phyloP scores from a whole-genome alignment of 129 eudicot genomes.

The Chrysanthemum lavandulifolium region DNA sequence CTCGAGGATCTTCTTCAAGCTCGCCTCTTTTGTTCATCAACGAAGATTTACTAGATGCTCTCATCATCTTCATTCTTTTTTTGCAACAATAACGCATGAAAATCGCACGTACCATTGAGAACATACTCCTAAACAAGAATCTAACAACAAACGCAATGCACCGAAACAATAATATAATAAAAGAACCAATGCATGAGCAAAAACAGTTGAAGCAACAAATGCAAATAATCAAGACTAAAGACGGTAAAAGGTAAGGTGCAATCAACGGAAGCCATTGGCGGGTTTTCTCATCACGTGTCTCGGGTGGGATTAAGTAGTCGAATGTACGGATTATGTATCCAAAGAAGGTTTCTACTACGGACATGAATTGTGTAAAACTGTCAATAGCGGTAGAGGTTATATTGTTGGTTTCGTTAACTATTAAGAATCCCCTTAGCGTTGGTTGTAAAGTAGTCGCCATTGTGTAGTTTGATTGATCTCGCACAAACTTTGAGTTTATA shows the following conservation, averaged over 20 bases:
- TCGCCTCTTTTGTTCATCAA: not conserved
- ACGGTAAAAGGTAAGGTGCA: not conserved
- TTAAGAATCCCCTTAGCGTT: conserved; percentile 12
- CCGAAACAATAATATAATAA: not conserved
- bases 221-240: not conserved
- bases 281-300: conserved; percentile 1
- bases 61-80: not conserved
- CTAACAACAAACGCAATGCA: not conserved
- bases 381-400: not conserved
- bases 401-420: not conserved
- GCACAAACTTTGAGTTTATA: not conserved
- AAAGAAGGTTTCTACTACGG: not conserved
- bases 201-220: conserved; percentile 3
- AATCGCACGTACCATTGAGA: not conserved
- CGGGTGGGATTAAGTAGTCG: conserved; percentile 5
- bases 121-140: not conserved
- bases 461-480: not conserved
- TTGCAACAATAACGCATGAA: not conserved
- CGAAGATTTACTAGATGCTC: not conserved
- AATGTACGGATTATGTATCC: conserved; percentile 7
- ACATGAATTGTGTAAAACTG: not conserved
- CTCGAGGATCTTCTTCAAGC: not conserved
- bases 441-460: conserved; percentile 5
- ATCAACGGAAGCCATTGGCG: conserved; percentile 5
- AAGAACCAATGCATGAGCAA: not conserved